Evolutionary conservation across 2,329 filamentous ascomycete species (phyloP).

Genomic region (Pseudogymnoascus sp.): DNA sequence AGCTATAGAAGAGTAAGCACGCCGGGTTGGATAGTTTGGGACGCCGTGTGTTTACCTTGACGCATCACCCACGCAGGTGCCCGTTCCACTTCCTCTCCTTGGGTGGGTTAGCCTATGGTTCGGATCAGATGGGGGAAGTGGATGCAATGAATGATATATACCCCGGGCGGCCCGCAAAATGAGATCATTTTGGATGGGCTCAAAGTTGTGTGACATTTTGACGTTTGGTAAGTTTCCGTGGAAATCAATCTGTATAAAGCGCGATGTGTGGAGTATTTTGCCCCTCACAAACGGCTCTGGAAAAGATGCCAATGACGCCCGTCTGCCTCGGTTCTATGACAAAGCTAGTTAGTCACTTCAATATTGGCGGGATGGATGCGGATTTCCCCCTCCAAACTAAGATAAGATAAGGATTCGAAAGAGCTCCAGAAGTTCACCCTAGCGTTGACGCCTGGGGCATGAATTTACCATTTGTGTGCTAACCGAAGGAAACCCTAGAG

Average conservation of each 20-base stretch:
- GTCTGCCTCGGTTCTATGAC: slow-evolving; percentile 5
- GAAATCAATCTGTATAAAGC: slow-evolving; percentile 22
- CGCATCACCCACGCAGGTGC: slow-evolving; percentile 99
- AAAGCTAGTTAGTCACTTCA: slow-evolving; percentile 1
- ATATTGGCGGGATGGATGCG: not conserved
- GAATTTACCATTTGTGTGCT: not conserved
- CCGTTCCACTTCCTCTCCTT: slow-evolving; percentile 83
- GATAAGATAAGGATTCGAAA: not conserved
- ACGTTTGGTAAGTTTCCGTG: not conserved
- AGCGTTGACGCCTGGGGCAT: slow-evolving; percentile 2
- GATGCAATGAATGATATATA: slow-evolving; percentile 30
- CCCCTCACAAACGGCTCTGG: not conserved
- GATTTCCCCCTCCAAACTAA: not conserved
- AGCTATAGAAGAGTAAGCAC: slow-evolving; percentile 44
- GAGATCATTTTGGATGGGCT: slow-evolving; percentile 85
- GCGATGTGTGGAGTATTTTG: slow-evolving; percentile 1
- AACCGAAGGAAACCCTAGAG: slow-evolving; percentile 9
- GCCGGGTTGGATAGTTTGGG: not conserved
- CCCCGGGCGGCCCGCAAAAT: slow-evolving; percentile 84
- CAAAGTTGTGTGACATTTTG: slow-evolving; percentile 62
- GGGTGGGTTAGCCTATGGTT: slow-evolving; percentile 18
- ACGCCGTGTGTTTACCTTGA: slow-evolving; percentile 58
- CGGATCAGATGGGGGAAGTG: not conserved
- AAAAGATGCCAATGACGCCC: slow-evolving; percentile 5
- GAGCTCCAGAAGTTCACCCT: not conserved